Base-by-base conservation (phyloP, 1,284 basidiomycete genomes). In the Tilletiaria anomala region DNA sequence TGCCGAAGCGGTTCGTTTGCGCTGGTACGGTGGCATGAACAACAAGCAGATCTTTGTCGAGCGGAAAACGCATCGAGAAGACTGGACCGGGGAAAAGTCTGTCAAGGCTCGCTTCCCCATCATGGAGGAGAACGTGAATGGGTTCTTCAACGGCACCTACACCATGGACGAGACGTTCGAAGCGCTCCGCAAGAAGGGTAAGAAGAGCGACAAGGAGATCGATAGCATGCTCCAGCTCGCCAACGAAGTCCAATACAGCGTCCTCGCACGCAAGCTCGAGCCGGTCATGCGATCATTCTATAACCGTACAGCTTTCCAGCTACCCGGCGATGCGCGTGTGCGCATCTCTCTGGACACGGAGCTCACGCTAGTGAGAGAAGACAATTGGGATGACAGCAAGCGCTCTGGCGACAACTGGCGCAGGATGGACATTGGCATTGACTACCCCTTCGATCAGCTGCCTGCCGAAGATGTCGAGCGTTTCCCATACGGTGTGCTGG, bases 61-160 rank as follows among this genome's bases (percentile, higher is more conserved):
- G 73, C 84, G 93, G 46, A 97, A 97, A 71, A 97, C 93, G 0
- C 91, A 97, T 66, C 77, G 89, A 40, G 91, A 97, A 70, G 91
- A 97, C 68, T 97, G 93, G 91, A 97, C 93, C 0, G 91, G 91
- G 23, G 91, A 97, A 70, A 97, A 96, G 71, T 91, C 85, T 14
- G 91, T 97, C 66, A 97, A 97, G 70, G 86, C 91, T 21, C 85
- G 91, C 6, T 96, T 97, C 72, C 81, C 87, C 1, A 82, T 97
- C 70, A 91, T 93, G 69, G 91, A 96, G 68, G 80, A 88, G 54
- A 78, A 86, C 45, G 82, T 96, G 57, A 94, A 96, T 65, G 80
- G 83, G 19, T 97, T 86, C 73, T 72, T 94, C 43, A 73, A 74
- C 19, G 91, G 91, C 20, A 80, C 85, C 58, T 83, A 93, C 70